Evolutionary conservation across 2,329 filamentous ascomycete species (phyloP), one percentile per base, ranked within the genome.

Genomic region (Coniochaeta prunicola): DNA sequence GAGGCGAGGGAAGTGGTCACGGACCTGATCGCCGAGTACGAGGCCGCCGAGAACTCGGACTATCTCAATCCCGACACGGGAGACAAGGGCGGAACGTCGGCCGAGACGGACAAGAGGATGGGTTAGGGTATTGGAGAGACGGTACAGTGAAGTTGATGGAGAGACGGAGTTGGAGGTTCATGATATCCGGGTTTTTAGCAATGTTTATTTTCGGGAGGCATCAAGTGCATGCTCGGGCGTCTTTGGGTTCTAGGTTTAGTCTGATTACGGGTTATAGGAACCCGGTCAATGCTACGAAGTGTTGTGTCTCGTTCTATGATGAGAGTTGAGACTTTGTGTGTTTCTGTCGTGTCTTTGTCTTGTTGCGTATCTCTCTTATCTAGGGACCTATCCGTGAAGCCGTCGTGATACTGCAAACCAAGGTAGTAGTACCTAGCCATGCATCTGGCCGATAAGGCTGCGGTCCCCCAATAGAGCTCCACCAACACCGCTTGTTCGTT

Each of bases 1-100:
- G 92, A 97, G 74, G 90, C 94, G 34, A 85, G 90, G 64, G 89
- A 94, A 69, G 93, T 97, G 5, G 93, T 97, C 21, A 86, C 88
- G 67, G 93, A 96, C 72, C 77, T 97, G 63, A 93, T 97, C 69
- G 84, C 85, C 57, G 94, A 99, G 78, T 99, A 99, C 71, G 93
- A 97, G 76, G 92, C 93, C 31, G 94, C 94, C 4, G 94, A 99
- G 74, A 84, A 89, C 69, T 86, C 90, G 34, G 88, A 96, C 68
- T 99, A 99, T 72, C 77, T 99, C 57, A 93, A 89, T 69, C 89
- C 90, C 9, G 87, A 88, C 59, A 77, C 79, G 26, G 81, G 79
- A 19, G 78, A 80, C 54, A 77, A 79, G 67, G 73, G 76, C 2
- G 53, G 30, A 5, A 77, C 76, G 8, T 81, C 80, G 48, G 80